A percentile compares a stretch with the other conserved stretches of the same genome.
Evolutionary conservation across 345 rosid genomes (phyloP).

Genomic region (Melastoma malabathricum): DNA sequence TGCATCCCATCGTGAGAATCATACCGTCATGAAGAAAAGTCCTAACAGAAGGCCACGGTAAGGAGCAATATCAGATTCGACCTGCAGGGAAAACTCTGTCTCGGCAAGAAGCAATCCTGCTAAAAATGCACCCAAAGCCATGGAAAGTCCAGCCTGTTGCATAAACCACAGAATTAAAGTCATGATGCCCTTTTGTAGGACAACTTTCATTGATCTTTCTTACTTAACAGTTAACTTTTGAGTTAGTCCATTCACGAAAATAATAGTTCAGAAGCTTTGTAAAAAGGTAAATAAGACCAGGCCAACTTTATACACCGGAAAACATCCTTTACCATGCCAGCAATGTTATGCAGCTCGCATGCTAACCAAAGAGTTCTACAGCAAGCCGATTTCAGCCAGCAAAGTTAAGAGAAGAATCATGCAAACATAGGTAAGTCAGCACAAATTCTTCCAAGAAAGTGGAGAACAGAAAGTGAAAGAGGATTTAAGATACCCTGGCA

Average conservation of each 20-base stretch:
- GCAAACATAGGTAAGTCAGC: no score
- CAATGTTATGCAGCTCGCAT: no score
- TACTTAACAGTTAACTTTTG: no score
- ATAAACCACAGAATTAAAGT: background rate
- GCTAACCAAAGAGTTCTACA: no score
- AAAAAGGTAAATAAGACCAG: no score
- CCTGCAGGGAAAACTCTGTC: slow-evolving; percentile 98
- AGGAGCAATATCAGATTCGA: slow-evolving; percentile 99
- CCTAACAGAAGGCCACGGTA: slow-evolving; percentile 94
- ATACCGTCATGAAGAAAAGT: slow-evolving; percentile 99
- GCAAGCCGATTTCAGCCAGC: no score
- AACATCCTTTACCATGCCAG: no score
- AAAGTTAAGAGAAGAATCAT: slow-evolving; percentile 7
- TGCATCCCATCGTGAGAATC: slow-evolving; percentile 7
- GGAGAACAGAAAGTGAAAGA: background rate
- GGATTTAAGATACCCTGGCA: slow-evolving; percentile 65
- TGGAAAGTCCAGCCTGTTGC: slow-evolving; percentile 95
- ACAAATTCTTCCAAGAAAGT: background rate
- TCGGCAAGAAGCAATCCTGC: slow-evolving; percentile 99
- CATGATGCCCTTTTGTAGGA: no score
- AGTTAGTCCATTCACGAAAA: no score
- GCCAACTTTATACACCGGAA: no score
- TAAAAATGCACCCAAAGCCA: slow-evolving; percentile 97
- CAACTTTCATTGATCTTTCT: no score
- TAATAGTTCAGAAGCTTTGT: no score